These are phyloP conservation scores for Rubia yunnanensis DNA, from an alignment of 257 asterid species.

Conservation along the genomic window DNA sequence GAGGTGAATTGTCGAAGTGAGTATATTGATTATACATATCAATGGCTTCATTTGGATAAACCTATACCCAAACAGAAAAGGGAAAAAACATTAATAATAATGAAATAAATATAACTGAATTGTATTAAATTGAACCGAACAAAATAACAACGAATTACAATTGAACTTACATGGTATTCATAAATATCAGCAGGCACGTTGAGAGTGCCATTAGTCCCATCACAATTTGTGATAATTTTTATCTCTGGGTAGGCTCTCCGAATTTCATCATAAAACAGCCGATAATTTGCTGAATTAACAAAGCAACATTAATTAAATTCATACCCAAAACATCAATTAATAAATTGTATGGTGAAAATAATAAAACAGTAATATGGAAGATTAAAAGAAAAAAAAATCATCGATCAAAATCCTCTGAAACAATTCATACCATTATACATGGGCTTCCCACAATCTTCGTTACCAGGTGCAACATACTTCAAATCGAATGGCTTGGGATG, in stretches of 20 bases:
- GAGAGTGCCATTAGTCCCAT: constrained; percentile 50
- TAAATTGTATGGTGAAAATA: neutral
- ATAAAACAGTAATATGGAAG: neutral
- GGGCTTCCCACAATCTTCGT: constrained; percentile 83
- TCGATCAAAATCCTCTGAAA: neutral
- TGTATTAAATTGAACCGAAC: too few relatives aligned
- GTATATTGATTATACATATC: constrained; percentile 37
- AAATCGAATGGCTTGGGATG: constrained; percentile 81
- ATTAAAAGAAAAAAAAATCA: too few relatives aligned
- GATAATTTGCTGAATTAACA: constrained; percentile 60
- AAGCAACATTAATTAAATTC: neutral
- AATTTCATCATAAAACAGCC: constrained; percentile 62
- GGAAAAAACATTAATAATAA: too few relatives aligned
- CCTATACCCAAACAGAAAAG: constrained; percentile 26
- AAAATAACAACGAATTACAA: neutral
- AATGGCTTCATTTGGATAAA: constrained; percentile 42
- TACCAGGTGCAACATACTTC: constrained; percentile 86
- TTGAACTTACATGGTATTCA: constrained; percentile 70
- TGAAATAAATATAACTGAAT: neutral
- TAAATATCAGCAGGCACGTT: constrained; percentile 83
- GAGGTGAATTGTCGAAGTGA: constrained; percentile 44
- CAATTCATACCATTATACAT: constrained; percentile 54
- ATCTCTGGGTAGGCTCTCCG: constrained; percentile 60
- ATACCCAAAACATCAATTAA: neutral
- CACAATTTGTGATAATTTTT: constrained; percentile 80